Percentiles rank a stretch among this genome's conserved stretches.
phyloP scores from a whole-genome alignment of 2,329 filamentous ascomycete species.

The Helicocarpus griseus region DNA sequence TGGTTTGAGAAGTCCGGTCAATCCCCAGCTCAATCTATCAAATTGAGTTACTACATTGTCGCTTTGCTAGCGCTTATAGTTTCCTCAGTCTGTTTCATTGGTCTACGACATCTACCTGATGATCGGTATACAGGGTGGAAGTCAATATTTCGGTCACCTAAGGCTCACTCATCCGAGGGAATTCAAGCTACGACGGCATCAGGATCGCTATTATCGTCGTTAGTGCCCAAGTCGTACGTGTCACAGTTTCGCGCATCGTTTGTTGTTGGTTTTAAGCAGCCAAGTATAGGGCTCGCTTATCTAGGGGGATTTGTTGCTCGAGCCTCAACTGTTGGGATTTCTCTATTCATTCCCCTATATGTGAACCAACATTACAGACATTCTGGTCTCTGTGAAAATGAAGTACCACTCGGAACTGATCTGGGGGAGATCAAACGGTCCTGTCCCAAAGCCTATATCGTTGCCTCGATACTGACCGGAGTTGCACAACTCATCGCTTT shows the following conservation, averaged over 20 bases:
- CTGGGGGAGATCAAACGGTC: constrained; percentile 64
- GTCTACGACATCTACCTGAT: constrained; percentile 57
- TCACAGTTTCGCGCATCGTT: constrained; percentile 54
- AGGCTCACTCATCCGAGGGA: constrained; percentile 1
- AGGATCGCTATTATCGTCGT: not conserved
- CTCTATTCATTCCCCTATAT: constrained; percentile 85
- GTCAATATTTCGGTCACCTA: constrained; percentile 32
- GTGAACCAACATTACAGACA: constrained; percentile 83
- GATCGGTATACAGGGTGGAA: constrained; percentile 70
- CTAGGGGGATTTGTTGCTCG: constrained; percentile 90
- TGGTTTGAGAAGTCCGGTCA: constrained; percentile 65
- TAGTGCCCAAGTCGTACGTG: constrained; percentile 25
- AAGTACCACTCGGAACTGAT: constrained; percentile 21
- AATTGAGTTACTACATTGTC: constrained; percentile 81
- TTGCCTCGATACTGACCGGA: constrained; percentile 79
- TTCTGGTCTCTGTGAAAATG: constrained; percentile 62
- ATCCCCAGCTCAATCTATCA: constrained; percentile 63
- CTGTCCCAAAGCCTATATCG: constrained; percentile 76
- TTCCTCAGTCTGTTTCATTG: constrained; percentile 66
- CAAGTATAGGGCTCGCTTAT: constrained; percentile 76
- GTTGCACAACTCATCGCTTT: constrained; percentile 81
- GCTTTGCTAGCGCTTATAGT: constrained; percentile 62
- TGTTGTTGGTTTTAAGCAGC: constrained; percentile 62
- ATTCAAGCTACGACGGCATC: not conserved
- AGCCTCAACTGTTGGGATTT: constrained; percentile 89